Evolutionary conservation across 73 alveolate species (phyloP), one percentile per base, ranked within the genome.

Genomic region (Urostyla sp.): DNA sequence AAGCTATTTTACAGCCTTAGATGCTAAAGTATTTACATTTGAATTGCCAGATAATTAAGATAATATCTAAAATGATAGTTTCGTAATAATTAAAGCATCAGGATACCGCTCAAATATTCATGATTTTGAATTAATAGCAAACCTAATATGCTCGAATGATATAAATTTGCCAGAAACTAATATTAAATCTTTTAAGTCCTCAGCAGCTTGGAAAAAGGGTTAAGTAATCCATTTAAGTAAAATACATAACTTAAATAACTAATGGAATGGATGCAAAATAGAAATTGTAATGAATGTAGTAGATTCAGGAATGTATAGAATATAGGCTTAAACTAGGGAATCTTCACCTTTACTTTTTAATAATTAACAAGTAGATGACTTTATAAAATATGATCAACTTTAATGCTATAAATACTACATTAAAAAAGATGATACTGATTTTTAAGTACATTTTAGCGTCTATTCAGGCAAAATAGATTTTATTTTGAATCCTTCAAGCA

Each of bases 131-230:
- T 45, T 69, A 18, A 46, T 69, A 10, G 83, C 49, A 3, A 50
- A 1, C 27, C 56, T 69, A 69, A 69, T 40, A 40, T 63, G 7
- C 50, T 43, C 43, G 50, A 63, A n/a, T 2, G 79, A 63, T 5
- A 15, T 43, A 18, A 60, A 36, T 8, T 48, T 63, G 1, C 79
- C 79, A 6, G 40, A 56, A 5, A 31, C 83, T 24, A 49, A 26
- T 27, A 20, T 45, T 2, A 26, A 26, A 10, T 30, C 40, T 27
- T 46, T 18, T 52, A 49, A 69, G 23, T 24, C 72, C 28, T 24
- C 49, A 6, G 30, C 83, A 27, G 83, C 83, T 28, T 69, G 83
- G 83, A 69, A 48, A 37, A 69, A 49, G 55, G 83, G 83, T 0
- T 49, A 69, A 24, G 83, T 69, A 6, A 49, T 69, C 15, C 44